phyloP scores from a whole-genome alignment of 139 green algal species.

The Picochlorum sp. region DNA sequence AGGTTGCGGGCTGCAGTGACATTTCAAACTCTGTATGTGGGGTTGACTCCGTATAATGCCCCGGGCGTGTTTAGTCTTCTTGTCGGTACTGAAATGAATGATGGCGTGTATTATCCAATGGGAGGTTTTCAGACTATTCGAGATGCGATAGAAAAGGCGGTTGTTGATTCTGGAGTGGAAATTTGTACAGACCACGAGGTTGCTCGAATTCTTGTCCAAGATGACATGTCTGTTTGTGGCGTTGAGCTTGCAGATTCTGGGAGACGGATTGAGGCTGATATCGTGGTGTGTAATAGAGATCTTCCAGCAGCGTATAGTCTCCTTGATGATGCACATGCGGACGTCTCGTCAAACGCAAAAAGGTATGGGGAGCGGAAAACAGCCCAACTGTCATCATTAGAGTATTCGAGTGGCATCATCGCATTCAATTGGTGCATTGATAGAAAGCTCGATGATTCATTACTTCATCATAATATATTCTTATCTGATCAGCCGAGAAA shows the following conservation, averaged over 20 bases:
- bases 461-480: slow-evolving; percentile 81
- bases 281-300: slow-evolving; percentile 65
- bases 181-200: slow-evolving; percentile 35
- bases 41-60: slow-evolving; percentile 65
- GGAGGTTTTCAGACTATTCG: slow-evolving; percentile 66
- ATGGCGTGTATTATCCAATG: slow-evolving; percentile 74
- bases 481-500: slow-evolving; percentile 43
- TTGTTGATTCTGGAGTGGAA: slow-evolving; percentile 33
- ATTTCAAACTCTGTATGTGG: slow-evolving; percentile 84
- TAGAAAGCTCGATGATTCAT: slow-evolving; percentile 29
- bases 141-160: slow-evolving; percentile 29
- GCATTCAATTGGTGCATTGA: slow-evolving; percentile 62
- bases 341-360: not conserved
- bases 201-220: slow-evolving; percentile 14
- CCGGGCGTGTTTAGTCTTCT: slow-evolving; percentile 75
- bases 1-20: slow-evolving; percentile 59
- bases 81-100: slow-evolving; percentile 76
- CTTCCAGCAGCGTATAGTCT: slow-evolving; percentile 50
- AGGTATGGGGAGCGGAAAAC: slow-evolving; percentile 9
- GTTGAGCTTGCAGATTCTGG: slow-evolving; percentile 45
- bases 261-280: slow-evolving; percentile 35
- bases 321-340: slow-evolving; percentile 2
- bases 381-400: slow-evolving; percentile 15
- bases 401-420: slow-evolving; percentile 72
- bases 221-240: slow-evolving; percentile 29